phyloP scores from a whole-genome alignment of 192 early-diverging fungal genomes.

The Entomortierella beljakovae region DNA sequence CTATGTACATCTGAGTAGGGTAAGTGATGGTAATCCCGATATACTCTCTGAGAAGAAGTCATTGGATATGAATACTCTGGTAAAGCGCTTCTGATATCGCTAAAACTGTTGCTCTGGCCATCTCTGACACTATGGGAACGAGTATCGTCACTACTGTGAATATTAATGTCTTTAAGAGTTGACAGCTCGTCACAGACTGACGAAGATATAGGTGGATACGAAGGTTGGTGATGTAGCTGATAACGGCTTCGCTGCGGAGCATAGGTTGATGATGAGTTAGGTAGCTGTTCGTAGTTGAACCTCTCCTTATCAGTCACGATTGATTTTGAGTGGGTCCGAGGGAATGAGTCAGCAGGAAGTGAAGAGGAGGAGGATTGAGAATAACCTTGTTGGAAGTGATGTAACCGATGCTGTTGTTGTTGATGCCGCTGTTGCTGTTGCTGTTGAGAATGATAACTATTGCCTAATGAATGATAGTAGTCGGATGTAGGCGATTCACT shows the following conservation, averaged over 20 bases:
- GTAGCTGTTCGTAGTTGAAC: background rate
- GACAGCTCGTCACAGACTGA: background rate
- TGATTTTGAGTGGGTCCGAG: conserved; percentile 13
- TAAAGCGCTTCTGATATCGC: conserved; percentile 27
- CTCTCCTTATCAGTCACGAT: conserved; percentile 6
- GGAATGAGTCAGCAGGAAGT: conserved; percentile 22
- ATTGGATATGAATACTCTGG: conserved; percentile 40
- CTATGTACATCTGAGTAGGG: background rate
- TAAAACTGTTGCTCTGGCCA: background rate
- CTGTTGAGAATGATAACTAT: background rate
- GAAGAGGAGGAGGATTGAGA: conserved; percentile 21
- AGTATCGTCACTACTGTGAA: background rate
- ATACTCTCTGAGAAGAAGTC: conserved; percentile 2
- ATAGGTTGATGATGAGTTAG: conserved; percentile 1
- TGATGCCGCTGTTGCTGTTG: background rate
- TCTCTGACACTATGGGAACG: background rate
- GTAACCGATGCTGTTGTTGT: background rate
- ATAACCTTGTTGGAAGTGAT: conserved; percentile 3
- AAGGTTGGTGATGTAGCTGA: conserved; percentile 3
- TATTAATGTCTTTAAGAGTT: background rate
- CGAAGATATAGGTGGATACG: background rate
- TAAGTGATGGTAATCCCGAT: conserved; percentile 1
- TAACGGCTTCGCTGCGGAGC: background rate
- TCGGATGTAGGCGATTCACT: background rate
- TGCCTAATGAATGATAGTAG: background rate